Percentiles rank a stretch among this genome's conserved stretches.
These are phyloP conservation scores for Lactuca saligna DNA, from an alignment of 129 eudicot genomes.

Conservation along the genomic window DNA sequence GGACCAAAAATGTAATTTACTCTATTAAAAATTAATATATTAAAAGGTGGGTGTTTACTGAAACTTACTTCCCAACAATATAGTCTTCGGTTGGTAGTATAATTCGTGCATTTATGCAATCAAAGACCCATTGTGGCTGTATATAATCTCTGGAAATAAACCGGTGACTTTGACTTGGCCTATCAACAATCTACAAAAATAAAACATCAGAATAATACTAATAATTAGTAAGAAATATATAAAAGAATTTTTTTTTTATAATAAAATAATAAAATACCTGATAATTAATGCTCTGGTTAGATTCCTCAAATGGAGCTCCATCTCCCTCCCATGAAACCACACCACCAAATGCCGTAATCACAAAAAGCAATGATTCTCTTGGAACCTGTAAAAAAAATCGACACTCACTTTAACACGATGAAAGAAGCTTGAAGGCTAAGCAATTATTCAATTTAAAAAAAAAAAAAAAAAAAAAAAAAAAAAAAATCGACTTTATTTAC, in stretches of 20 bases:
- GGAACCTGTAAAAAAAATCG: conserved; percentile 52
- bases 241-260: not conserved
- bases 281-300: conserved; percentile 65
- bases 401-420: not conserved
- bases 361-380: conserved; percentile 77
- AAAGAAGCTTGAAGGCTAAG: too few species aligned
- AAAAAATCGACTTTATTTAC: conserved; percentile 18
- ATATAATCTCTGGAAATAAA: conserved; percentile 75
- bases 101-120: conserved; percentile 78
- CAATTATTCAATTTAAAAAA: too few species aligned
- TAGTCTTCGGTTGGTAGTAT: conserved; percentile 74
- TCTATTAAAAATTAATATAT: too few species aligned
- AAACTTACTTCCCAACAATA: conserved; percentile 70
- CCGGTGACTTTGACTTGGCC: conserved; percentile 70
- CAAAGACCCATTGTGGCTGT: conserved; percentile 95
- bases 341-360: conserved; percentile 90
- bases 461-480: too few species aligned
- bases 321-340: conserved; percentile 86
- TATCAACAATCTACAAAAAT: conserved; percentile 76
- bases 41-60: not conserved
- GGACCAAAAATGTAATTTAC: too few species aligned
- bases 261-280: conserved; percentile 44
- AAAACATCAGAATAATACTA: not conserved
- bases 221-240: not conserved
- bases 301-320: conserved; percentile 75